Evolutionary conservation across 2,329 filamentous ascomycete genomes (phyloP).

Genomic region (Trichoderma atroviride): DNA sequence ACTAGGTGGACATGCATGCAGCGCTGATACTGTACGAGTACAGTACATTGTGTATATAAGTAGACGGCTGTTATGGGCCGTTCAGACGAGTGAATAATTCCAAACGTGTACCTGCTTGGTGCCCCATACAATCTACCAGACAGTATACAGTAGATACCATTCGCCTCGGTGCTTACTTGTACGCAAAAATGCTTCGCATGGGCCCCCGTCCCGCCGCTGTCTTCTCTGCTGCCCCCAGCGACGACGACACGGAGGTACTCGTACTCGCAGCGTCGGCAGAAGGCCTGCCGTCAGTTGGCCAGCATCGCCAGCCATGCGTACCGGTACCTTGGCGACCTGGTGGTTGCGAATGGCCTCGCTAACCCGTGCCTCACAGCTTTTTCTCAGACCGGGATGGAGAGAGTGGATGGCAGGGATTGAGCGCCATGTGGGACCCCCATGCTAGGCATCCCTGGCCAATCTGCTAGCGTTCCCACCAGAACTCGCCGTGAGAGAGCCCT

Average conservation of each 20-base stretch:
- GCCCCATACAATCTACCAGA: background rate
- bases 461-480: background rate
- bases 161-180: background rate
- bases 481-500: slow-evolving; percentile 11
- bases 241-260: background rate
- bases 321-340: background rate
- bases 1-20: background rate
- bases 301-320: background rate
- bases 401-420: slow-evolving; percentile 2
- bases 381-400: background rate
- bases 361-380: background rate
- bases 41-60: background rate
- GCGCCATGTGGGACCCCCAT: background rate
- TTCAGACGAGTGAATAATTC: background rate
- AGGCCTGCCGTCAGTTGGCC: background rate
- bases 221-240: background rate
- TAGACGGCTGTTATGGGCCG: background rate
- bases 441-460: slow-evolving; percentile 9
- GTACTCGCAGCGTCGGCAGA: background rate
- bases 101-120: background rate
- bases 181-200: background rate
- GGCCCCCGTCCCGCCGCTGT: background rate
- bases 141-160: background rate
- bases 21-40: background rate
- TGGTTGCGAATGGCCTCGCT: background rate